Evolutionary conservation across 345 rosid species (phyloP).

Genomic region (Acer negundo): DNA sequence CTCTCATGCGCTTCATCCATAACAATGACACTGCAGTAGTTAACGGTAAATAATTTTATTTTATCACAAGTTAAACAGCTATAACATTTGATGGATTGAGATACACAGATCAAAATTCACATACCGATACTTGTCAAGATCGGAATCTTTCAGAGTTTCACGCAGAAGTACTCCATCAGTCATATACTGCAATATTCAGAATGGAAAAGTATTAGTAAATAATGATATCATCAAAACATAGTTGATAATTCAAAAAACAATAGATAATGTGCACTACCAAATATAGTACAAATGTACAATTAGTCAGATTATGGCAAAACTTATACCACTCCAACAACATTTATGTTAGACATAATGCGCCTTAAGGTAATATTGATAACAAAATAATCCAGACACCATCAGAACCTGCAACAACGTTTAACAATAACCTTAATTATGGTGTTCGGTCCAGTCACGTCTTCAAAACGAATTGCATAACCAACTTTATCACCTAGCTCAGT

Average conservation of each 20-base stretch:
- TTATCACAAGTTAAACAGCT: background rate
- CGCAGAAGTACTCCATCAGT: slow-evolving; percentile 96
- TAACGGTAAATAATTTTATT: slow-evolving; percentile 14
- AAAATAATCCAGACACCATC: background rate
- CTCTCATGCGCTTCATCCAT: slow-evolving; percentile 99
- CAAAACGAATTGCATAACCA: slow-evolving; percentile 98
- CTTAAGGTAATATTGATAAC: background rate
- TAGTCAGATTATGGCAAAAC: background rate
- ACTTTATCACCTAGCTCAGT: slow-evolving; percentile 86
- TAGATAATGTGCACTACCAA: background rate
- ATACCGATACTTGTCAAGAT: slow-evolving; percentile 94
- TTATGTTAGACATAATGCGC: background rate
- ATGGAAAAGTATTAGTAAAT: slow-evolving; percentile 9
- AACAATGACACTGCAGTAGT: slow-evolving; percentile 71
- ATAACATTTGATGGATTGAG: slow-evolving; percentile 12
- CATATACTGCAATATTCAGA: slow-evolving; percentile 75
- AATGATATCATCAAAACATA: background rate
- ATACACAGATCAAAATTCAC: slow-evolving; percentile 20
- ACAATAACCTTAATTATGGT: slow-evolving; percentile 80
- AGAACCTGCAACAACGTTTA: background rate
- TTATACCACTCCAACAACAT: background rate
- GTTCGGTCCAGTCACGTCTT: slow-evolving; percentile 91
- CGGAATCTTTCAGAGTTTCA: slow-evolving; percentile 95
- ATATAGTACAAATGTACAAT: background rate
- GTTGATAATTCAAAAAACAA: slow-evolving; percentile 5